Base-by-base conservation (phyloP, 2,329 filamentous ascomycete species). In the Thielaviopsis euricoi region DNA sequence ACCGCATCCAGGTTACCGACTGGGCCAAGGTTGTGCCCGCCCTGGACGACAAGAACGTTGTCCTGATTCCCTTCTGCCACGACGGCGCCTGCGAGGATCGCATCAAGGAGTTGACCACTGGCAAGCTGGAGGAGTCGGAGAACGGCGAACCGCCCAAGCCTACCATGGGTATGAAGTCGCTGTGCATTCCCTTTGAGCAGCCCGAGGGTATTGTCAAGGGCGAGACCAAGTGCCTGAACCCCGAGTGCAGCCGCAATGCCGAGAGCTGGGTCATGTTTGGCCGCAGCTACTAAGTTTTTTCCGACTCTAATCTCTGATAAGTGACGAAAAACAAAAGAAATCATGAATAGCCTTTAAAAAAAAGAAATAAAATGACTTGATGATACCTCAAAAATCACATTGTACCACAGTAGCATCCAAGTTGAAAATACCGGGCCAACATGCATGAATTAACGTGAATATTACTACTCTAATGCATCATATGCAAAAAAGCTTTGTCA, bases 201-300 rank as follows among this genome's bases (percentile, higher is more conserved):
- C 90, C 90, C 46, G 81, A 85, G 66, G 87, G 85, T 23, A 75
- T 94, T 62, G 79, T 86, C 62, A 75, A 81, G 63, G 90, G 87
- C 54, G 85, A 87, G 73, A 95, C 89, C 60, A 90, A 93, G 73
- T 98, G 93, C 69, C 77, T 91, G 65, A 96, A 87, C 77, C 91
- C 91, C 49, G 85, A 91, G 67, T 97, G 91, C 73, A 75, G 76
- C 61, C 76, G 76, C 62, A 73, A 82, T 55, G 91, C 91, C 19
- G 82, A 91, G 76, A 80, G 85, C 66, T 97, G 88, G 86, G 87
- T 87, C 71, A 86, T 96, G 83, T 97, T 96, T 71, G 91, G 91
- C 66, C 78, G 86, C 73, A 85, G 78, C 68, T 82, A 82, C 68
- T 82, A 76, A 63, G 53, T 40, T 25, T 50, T 12, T 33, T 37